Evolutionary conservation across 305 asterid species (phyloP), one percentile per base, ranked within the genome.

Genomic region (Fraxinus floribunda): DNA sequence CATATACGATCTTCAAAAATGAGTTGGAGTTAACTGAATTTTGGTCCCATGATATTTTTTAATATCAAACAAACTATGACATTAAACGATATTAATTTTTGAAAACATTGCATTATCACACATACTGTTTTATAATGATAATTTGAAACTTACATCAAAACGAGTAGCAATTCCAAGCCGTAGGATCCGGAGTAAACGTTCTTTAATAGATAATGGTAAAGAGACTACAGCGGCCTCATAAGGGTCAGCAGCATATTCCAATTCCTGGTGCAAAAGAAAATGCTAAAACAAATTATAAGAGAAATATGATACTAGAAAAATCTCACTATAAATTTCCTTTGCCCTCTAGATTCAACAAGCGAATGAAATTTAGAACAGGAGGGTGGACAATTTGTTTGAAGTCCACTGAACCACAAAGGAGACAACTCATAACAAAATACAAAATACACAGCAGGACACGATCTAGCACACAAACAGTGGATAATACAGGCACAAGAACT

Each of bases 161-260:
- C 97, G 87, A 79, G 94, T 90, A 55, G 98, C 99, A 85, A 95
- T 92, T 76, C 97, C 96, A 86, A 93, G 97, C 76, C 98, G 91
- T 34, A 95, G 86, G 82, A 95, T 91, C 85, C 95, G 92, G 86
- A 94, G 95, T 80, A 95, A 85, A 44, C 99, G 98, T 89, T 95
- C 97, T 87, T 90, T 93, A 86, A 94, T 92, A 80, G 91, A 88
- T 71, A 79, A 85, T 77, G 99, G 96, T 86, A 95, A 86, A 77
- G 97, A 90, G 83, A 93, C 81, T 81, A 94, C 95, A 22, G 96
- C 97, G 79, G 87, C 93, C 91, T 94, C 98, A 74, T 94, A 95
- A 79, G 99, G 91, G 84, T 95, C 98, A 75, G 80, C 88, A 74
- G 81, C 89, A 75, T 87, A 80, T 82, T 82, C 90, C 82, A 85